Conservation (phyloP, 495 filamentous ascomycete species). For the Penicillium waksmanii region DNA sequence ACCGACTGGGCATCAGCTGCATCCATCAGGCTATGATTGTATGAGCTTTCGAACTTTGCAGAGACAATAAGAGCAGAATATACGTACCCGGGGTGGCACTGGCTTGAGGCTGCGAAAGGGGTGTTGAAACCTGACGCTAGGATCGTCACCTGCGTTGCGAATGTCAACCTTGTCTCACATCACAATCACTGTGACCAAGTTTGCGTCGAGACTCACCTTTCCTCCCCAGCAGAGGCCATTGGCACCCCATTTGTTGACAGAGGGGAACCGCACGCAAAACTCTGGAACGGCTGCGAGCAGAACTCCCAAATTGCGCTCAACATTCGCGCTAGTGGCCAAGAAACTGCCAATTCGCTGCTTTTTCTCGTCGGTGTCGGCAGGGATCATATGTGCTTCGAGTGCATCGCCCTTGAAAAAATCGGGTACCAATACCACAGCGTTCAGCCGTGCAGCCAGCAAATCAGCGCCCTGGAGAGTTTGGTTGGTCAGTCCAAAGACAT, state of each 20-base stretch:
- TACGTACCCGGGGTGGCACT: conserved; percentile 53
- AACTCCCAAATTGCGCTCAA: conserved; percentile 28
- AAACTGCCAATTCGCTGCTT: conserved; percentile 34
- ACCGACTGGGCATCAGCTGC: conserved; percentile 47
- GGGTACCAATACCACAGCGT: conserved; percentile 47
- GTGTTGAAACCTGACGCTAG: conserved; percentile 43
- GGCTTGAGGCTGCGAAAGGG: conserved; percentile 50
- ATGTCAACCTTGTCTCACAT: neutral
- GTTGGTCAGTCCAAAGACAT: conserved; percentile 55
- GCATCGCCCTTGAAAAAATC: conserved; percentile 50
- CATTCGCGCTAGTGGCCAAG: conserved; percentile 26
- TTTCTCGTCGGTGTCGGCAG: conserved; percentile 51
- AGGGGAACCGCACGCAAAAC: conserved; percentile 32
- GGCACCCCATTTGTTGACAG: conserved; percentile 43
- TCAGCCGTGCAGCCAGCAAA: conserved; percentile 42
- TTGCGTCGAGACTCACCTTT: conserved; percentile 31
- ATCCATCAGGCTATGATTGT: conserved; percentile 36
- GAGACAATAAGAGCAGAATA: neutral
- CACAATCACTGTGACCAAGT: neutral
- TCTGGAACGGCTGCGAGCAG: conserved; percentile 27
- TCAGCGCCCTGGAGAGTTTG: conserved; percentile 63
- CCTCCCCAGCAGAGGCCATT: conserved; percentile 57
- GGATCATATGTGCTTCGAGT: conserved; percentile 35
- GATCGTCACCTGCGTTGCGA: conserved; percentile 39
- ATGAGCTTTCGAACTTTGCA: neutral